Percentiles rank a stretch among this genome's conserved stretches.
Conservation (phyloP, 108 stramenopile genomes). For the Conticribra weissflogii region DNA sequence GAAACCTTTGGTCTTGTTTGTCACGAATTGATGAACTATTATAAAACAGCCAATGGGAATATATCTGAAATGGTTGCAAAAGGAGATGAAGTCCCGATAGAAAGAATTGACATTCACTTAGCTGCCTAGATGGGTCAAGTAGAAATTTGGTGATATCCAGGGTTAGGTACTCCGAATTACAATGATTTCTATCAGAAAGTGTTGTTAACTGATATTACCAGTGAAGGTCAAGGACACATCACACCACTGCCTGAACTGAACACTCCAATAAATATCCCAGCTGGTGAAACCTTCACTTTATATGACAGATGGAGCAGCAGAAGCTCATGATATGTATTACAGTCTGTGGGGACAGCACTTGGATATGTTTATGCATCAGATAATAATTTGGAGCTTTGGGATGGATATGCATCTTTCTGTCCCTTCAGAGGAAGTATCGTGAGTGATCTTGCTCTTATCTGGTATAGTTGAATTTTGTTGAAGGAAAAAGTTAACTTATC, state of each 20-base stretch:
- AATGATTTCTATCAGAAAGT: constrained; percentile 7
- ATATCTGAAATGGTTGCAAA: constrained; percentile 30
- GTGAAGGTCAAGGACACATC: constrained; percentile 12
- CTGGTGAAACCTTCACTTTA: constrained; percentile 31
- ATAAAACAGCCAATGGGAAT: constrained; percentile 17
- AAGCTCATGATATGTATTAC: constrained; percentile 3
- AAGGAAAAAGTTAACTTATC: no score
- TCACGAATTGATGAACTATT: background rate
- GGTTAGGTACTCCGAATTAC: constrained; percentile 9
- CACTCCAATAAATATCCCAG: constrained; percentile 32
- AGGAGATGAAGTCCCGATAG: constrained; percentile 6
- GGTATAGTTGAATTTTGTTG: no score
- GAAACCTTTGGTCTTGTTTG: no score
- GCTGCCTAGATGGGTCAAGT: background rate
- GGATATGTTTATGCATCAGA: constrained; percentile 25
- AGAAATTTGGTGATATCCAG: constrained; percentile 26
- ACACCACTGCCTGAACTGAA: constrained; percentile 19
- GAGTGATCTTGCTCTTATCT: no score
- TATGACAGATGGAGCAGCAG: constrained; percentile 7
- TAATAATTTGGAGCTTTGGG: constrained; percentile 12
- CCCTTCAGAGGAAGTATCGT: constrained; percentile 5
- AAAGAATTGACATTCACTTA: constrained; percentile 30
- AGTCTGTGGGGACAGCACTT: background rate
- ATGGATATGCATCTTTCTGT: constrained; percentile 33
- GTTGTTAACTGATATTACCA: background rate